Evolutionary conservation across 106 monocot genomes (phyloP), one percentile per base, ranked within the genome.

Genomic region (Cymbidium sinense): DNA sequence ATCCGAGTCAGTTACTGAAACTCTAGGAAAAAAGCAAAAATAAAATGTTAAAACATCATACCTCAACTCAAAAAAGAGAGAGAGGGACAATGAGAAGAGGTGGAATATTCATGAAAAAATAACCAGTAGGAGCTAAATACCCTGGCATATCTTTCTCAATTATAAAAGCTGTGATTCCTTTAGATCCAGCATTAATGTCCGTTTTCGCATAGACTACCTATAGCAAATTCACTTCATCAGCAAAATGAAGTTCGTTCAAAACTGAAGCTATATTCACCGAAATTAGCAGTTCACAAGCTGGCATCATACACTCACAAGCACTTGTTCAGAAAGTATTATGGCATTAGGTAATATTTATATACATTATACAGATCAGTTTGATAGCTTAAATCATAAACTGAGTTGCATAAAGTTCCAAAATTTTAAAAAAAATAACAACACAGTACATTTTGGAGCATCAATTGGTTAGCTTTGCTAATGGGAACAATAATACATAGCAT

Each of bases 181-280:
- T 98, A 47, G 96, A 90, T 76, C 96, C 96, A 86, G 88, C 91
- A 84, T 70, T 77, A 78, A 83, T 29, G 75, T 98, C 91, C 62
- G 96, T 98, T 83, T 98, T 98, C 73, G 94, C 91, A 86, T 98
- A 98, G 70, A 94, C 87, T 52, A 98, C 89, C 96, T 98, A 91
- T 36, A 58, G 36, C 77, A 87, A 74, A 82, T 39, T 77, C 50
- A 79, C 18, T 2, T 55, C 50, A 78, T 81, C 62, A 85, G 76
- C 2, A 58, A 47, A 13, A 58, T 67, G 30, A 67, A 33, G n/a
- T 34, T 67, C n/a, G 0, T 15, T 21, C 33, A 67, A 0, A 64
- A 64, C 21, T 27, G 9, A 64, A 17, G 67, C 17, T 67, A 5
- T 17, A n/a, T 67, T 67, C 11, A 67, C n/a, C 29, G 11, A 67